Conservation (phyloP, 2,329 filamentous ascomycete genomes). For the Cryphonectria nitschkei region DNA sequence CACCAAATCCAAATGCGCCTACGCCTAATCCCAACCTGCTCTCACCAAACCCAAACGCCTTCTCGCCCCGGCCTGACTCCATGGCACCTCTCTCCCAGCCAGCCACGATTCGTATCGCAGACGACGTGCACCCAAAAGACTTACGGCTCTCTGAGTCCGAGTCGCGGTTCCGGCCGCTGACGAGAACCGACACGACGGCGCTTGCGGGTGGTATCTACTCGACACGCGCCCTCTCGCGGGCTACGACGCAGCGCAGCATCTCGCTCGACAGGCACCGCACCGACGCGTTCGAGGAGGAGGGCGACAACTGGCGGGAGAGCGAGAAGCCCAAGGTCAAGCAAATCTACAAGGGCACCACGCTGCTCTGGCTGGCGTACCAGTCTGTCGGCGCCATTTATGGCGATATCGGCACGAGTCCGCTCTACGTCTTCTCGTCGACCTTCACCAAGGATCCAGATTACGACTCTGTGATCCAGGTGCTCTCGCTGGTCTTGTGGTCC, state of each 20-base stretch:
- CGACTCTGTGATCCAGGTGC: constrained; percentile 61
- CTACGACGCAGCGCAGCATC: constrained; percentile 22
- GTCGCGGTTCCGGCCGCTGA: constrained; percentile 22
- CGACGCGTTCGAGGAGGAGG: constrained; percentile 30
- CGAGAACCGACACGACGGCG: constrained; percentile 25
- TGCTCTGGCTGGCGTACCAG: constrained; percentile 59
- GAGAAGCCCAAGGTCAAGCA: constrained; percentile 31
- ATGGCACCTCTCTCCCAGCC: constrained; percentile 3
- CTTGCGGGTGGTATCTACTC: constrained; percentile 31
- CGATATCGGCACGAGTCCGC: constrained; percentile 51
- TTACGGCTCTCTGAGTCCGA: constrained; percentile 25
- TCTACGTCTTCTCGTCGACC: constrained; percentile 71
- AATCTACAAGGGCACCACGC: constrained; percentile 30
- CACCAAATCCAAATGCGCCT: constrained; percentile 9
- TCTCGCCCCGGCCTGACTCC: constrained; percentile 12
- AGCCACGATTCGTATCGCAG: constrained; percentile 29
- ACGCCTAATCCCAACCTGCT: constrained; percentile 14
- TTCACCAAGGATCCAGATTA: constrained; percentile 58
- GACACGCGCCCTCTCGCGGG: constrained; percentile 28
- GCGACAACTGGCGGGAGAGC: constrained; percentile 30
- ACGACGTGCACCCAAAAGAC: constrained; percentile 25
- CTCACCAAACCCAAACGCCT: constrained; percentile 9
- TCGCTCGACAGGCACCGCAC: constrained; percentile 19
- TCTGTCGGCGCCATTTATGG: constrained; percentile 70
- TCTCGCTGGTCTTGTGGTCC: constrained; percentile 70